These are phyloP conservation scores for Colletotrichum incanum DNA, from an alignment of 2,329 filamentous ascomycete species.

Conservation along the genomic window DNA sequence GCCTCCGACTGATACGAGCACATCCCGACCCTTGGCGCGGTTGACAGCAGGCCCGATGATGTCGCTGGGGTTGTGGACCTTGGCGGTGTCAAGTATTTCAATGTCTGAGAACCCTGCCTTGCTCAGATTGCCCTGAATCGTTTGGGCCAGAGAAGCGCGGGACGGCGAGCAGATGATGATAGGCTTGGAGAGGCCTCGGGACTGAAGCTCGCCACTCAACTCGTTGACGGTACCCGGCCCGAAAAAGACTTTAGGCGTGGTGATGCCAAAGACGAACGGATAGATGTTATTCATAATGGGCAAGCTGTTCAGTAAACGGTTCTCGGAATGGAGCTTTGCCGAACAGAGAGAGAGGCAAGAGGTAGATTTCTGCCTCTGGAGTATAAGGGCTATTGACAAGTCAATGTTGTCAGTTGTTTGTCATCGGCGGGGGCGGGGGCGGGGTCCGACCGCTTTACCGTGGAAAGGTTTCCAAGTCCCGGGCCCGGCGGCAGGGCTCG, in stretches of 20 bases:
- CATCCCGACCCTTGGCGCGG: constrained; percentile 62
- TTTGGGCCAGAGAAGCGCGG: constrained; percentile 52
- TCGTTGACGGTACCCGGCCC: constrained; percentile 52
- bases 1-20: constrained; percentile 74
- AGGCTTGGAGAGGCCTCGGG: constrained; percentile 51
- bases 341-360: not conserved
- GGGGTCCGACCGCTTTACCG: constrained; percentile 29
- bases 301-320: not conserved
- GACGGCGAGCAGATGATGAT: constrained; percentile 58
- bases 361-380: not conserved
- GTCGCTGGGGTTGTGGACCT: constrained; percentile 49
- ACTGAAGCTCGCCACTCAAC: constrained; percentile 54
- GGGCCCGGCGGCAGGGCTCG: constrained; percentile 21
- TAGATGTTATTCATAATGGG: constrained; percentile 24
- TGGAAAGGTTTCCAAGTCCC: constrained; percentile 9
- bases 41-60: constrained; percentile 50
- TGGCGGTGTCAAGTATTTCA: constrained; percentile 54
- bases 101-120: constrained; percentile 50
- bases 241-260: constrained; percentile 54
- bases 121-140: constrained; percentile 49
- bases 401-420: constrained; percentile 15
- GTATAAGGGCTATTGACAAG: not conserved
- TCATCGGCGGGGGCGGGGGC: constrained; percentile 41
- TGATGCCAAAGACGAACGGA: constrained; percentile 32
- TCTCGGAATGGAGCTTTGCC: not conserved